Evolutionary conservation across 352 stramenopile genomes (phyloP), one percentile per base, ranked within the genome.

Genomic region (Phytophthora tubulina): DNA sequence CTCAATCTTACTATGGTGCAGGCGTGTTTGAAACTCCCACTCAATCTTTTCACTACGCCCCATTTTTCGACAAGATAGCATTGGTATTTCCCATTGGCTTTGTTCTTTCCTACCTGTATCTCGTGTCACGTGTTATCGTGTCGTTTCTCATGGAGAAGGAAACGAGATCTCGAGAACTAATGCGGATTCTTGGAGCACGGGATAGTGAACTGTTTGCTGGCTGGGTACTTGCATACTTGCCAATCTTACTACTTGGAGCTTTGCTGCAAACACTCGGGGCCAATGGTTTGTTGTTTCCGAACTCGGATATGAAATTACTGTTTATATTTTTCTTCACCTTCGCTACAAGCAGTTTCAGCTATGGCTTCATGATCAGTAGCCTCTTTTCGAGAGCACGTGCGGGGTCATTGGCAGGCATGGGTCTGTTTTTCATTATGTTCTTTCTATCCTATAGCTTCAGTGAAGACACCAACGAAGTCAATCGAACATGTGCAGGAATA

Each of bases 111-210:
- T 98, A 98, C 52, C 54, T 98, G 13, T 98, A 98, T 73, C 87
- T 89, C n/a, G 83, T 98, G 31, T 97, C 93, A 17, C 82, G 92
- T 31, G 82, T 98, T 6, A 83, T 98, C 44, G 87, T 96, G 9
- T 86, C 84, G n/a, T 80, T 98, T 49, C 81, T 98, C 6, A 86
- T 84, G 51, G 96, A 99, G 70, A 98, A 98, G 61, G 96, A 99
- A 72, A 92, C 83, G 6, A 80, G 80, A 0, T 92, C 96, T 48
- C 88, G 96, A 55, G 96, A 99, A 63, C 85, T 93, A 5, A 93
- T 98, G 79, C 81, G 90, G 6, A 98, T 98, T 61, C 92, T 99
- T 65, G 96, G 96, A 15, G 78, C 98, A 27, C 62, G 77, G 8
- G 85, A 95, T 35, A n/a, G 27, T 4, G 55, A 79, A 46, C 76